Conservation (phyloP, 2,329 filamentous ascomycete genomes). For the Xylaria arbuscula region DNA sequence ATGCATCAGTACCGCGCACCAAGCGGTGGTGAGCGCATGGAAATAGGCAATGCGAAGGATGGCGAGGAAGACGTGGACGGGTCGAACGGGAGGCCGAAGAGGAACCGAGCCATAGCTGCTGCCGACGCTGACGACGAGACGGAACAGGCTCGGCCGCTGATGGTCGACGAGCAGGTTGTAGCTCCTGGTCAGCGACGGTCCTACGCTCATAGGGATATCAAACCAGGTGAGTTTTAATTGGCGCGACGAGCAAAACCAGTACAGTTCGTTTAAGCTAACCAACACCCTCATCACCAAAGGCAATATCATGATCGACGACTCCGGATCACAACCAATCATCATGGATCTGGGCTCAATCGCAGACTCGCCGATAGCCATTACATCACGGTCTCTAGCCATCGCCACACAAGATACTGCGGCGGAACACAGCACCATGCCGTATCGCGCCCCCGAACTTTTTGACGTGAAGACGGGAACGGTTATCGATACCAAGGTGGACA, state of each 20-base stretch:
- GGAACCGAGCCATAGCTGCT: conserved; percentile 51
- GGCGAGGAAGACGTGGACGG: conserved; percentile 56
- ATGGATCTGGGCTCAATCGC: conserved; percentile 97
- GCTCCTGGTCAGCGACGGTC: conserved; percentile 76
- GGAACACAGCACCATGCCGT: conserved; percentile 98
- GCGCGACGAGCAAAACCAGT: neutral
- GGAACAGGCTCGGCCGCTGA: conserved; percentile 82
- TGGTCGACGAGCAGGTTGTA: conserved; percentile 80
- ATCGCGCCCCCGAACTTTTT: conserved; percentile 96
- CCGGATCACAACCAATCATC: conserved; percentile 86
- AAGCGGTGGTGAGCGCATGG: conserved; percentile 61
- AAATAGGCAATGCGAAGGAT: conserved; percentile 58
- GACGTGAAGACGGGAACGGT: conserved; percentile 94
- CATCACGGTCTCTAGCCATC: conserved; percentile 87
- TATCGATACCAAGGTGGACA: conserved; percentile 96
- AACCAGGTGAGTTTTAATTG: conserved; percentile 74
- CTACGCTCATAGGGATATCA: conserved; percentile 96
- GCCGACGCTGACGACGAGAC: conserved; percentile 76
- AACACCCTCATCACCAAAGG: conserved; percentile 56
- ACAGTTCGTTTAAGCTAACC: conserved; percentile 15
- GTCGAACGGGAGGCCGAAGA: conserved; percentile 53
- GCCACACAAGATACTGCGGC: conserved; percentile 94
- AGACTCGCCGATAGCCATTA: conserved; percentile 87
- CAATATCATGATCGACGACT: conserved; percentile 98
- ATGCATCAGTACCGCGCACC: conserved; percentile 88